phyloP scores from a whole-genome alignment of 495 filamentous ascomycete species.

The Penicillium coffeae region DNA sequence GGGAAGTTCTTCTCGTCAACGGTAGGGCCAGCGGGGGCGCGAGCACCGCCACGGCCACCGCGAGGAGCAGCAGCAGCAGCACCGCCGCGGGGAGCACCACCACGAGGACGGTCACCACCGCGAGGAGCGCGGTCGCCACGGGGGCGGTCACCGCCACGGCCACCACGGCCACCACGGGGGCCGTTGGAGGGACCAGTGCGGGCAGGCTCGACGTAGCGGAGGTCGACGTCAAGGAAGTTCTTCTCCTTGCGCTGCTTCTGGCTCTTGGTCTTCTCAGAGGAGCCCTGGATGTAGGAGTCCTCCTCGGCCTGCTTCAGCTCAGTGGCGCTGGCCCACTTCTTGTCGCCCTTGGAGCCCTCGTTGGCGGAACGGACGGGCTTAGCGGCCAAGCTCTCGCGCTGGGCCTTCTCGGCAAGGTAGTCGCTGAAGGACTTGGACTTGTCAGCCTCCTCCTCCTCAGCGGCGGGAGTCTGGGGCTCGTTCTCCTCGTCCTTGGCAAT shows the following conservation, averaged over 20 bases:
- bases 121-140: slow-evolving; percentile 29
- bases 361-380: slow-evolving; percentile 80
- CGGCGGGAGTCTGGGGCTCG: slow-evolving; percentile 48
- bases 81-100: slow-evolving; percentile 26
- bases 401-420: slow-evolving; percentile 82
- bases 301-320: slow-evolving; percentile 62
- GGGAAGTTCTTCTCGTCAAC: slow-evolving; percentile 53
- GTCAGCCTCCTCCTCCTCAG: slow-evolving; percentile 67
- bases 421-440: slow-evolving; percentile 83
- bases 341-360: slow-evolving; percentile 77
- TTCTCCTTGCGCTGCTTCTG: slow-evolving; percentile 91
- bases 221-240: slow-evolving; percentile 81
- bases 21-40: slow-evolving; percentile 29
- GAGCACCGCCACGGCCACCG: slow-evolving; percentile 25
- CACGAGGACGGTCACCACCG: slow-evolving; percentile 22
- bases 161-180: slow-evolving; percentile 46
- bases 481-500: slow-evolving; percentile 80
- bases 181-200: slow-evolving; percentile 42
- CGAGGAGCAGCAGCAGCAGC: slow-evolving; percentile 8
- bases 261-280: slow-evolving; percentile 76
- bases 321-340: slow-evolving; percentile 90
- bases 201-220: slow-evolving; percentile 65
- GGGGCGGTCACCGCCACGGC: slow-evolving; percentile 31
- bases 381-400: slow-evolving; percentile 69
- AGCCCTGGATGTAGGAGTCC: slow-evolving; percentile 70